phyloP scores from a whole-genome alignment of 1,284 basidiomycete genomes.

The Fomitopsis schrenkii region DNA sequence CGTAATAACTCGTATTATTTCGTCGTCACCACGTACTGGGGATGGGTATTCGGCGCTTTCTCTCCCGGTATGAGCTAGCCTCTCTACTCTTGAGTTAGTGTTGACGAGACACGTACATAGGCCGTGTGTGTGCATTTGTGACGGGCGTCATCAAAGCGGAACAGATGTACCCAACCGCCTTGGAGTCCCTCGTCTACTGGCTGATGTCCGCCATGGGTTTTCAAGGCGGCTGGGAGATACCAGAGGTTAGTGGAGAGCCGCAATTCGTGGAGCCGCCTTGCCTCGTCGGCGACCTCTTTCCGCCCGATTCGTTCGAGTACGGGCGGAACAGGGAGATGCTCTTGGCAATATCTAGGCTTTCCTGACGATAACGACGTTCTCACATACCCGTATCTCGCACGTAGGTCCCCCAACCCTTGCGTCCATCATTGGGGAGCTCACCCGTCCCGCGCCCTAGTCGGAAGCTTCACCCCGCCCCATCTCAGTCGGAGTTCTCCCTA shows the following conservation, averaged over 20 bases:
- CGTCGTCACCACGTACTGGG: constrained; percentile 60
- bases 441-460: constrained; percentile 20
- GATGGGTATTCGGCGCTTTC: constrained; percentile 72
- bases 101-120: constrained; percentile 28
- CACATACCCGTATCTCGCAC: constrained; percentile 4
- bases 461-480: constrained; percentile 26
- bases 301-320: constrained; percentile 5
- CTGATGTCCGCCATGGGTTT: constrained; percentile 22
- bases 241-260: constrained; percentile 28
- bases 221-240: constrained; percentile 19
- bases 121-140: constrained; percentile 37
- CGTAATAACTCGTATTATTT: constrained; percentile 54
- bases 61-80: constrained; percentile 42
- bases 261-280: constrained; percentile 31
- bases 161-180: constrained; percentile 16
- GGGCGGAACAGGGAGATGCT: constrained; percentile 29
- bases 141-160: constrained; percentile 7
- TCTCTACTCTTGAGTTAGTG: background rate
- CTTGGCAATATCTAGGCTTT: constrained; percentile 29
- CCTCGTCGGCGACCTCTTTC: constrained; percentile 39
- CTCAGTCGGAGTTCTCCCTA: constrained; percentile 47
- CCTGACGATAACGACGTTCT: constrained; percentile 16
- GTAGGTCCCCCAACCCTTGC: constrained; percentile 46
- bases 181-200: constrained; percentile 28
- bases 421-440: constrained; percentile 21